phyloP scores from a whole-genome alignment of 2,329 filamentous ascomycete species.

The Coniochaeta sp. region DNA sequence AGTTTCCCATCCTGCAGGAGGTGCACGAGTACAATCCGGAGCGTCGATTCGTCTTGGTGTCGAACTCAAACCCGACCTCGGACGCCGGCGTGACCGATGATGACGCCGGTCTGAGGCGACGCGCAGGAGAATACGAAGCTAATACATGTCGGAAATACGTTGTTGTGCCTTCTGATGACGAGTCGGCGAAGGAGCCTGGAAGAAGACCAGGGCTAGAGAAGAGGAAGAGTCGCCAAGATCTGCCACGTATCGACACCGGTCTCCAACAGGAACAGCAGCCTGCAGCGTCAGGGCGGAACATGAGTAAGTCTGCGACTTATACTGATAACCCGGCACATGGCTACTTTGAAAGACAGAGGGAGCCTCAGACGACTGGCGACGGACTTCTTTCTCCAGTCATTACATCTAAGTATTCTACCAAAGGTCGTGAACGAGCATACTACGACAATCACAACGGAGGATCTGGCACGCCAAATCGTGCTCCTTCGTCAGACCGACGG shows the following conservation, averaged over 20 bases:
- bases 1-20: slow-evolving; percentile 59
- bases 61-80: slow-evolving; percentile 22
- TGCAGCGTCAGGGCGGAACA: slow-evolving; percentile 6
- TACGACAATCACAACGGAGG: slow-evolving; percentile 20
- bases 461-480: slow-evolving; percentile 7
- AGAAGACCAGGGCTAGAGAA: slow-evolving; percentile 17
- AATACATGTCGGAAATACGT: slow-evolving; percentile 35
- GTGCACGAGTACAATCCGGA: slow-evolving; percentile 54
- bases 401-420: slow-evolving; percentile 24
- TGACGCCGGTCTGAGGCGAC: slow-evolving; percentile 6
- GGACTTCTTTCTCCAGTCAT: slow-evolving; percentile 32
- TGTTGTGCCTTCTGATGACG: slow-evolving; percentile 17
- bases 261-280: slow-evolving; percentile 19
- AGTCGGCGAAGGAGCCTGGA: slow-evolving; percentile 10
- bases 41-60: slow-evolving; percentile 56
- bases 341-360: slow-evolving; percentile 20
- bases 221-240: slow-evolving; percentile 28
- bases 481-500: slow-evolving; percentile 8
- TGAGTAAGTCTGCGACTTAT: slow-evolving; percentile 25
- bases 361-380: slow-evolving; percentile 21
- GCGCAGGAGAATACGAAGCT: slow-evolving; percentile 26
- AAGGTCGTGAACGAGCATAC: slow-evolving; percentile 35
- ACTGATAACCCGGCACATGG: slow-evolving; percentile 20
- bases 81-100: slow-evolving; percentile 14
- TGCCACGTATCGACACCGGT: slow-evolving; percentile 38